Evolutionary conservation across 345 rosid genomes (phyloP).

Genomic region (Brassica cretica): DNA sequence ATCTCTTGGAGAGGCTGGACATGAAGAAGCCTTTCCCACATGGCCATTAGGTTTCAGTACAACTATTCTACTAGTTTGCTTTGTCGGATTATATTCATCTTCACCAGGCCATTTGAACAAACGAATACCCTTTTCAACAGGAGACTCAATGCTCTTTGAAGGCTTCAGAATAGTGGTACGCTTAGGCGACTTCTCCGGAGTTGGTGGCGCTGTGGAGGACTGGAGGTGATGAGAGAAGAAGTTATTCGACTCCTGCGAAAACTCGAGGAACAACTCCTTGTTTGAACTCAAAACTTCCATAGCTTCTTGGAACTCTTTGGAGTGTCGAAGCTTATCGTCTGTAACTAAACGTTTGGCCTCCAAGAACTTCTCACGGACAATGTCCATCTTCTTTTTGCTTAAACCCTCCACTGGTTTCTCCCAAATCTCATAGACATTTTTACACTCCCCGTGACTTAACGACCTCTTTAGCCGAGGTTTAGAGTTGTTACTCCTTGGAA

Average conservation of each 20-base stretch:
- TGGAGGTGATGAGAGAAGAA: constrained; percentile 61
- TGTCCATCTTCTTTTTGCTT: constrained; percentile 69
- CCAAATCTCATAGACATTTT: constrained; percentile 63
- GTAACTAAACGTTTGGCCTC: constrained; percentile 87
- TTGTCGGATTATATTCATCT: constrained; percentile 52
- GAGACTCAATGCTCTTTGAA: constrained; percentile 50
- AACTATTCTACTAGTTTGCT: constrained; percentile 70
- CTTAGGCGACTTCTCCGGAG: constrained; percentile 55
- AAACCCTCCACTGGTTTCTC: constrained; percentile 29
- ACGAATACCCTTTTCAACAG: constrained; percentile 38
- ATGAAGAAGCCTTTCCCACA: constrained; percentile 50
- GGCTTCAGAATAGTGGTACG: constrained; percentile 82
- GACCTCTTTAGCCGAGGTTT: constrained; percentile 55
- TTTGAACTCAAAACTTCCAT: constrained; percentile 77
- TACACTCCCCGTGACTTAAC: constrained; percentile 55
- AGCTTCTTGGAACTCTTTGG: constrained; percentile 85
- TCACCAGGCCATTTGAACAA: constrained; percentile 21
- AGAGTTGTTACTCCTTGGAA: constrained; percentile 46
- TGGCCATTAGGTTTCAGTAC: constrained; percentile 68
- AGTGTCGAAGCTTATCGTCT: constrained; percentile 76
- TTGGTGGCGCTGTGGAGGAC: constrained; percentile 41
- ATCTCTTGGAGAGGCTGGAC: constrained; percentile 54
- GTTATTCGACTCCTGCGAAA: constrained; percentile 78
- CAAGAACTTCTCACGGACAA: constrained; percentile 80
- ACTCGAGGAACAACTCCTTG: constrained; percentile 73